Percentiles rank a stretch among this genome's conserved stretches.
Evolutionary conservation across 1,284 basidiomycete species (phyloP).

Genomic region (Ceratobasidium sp.): DNA sequence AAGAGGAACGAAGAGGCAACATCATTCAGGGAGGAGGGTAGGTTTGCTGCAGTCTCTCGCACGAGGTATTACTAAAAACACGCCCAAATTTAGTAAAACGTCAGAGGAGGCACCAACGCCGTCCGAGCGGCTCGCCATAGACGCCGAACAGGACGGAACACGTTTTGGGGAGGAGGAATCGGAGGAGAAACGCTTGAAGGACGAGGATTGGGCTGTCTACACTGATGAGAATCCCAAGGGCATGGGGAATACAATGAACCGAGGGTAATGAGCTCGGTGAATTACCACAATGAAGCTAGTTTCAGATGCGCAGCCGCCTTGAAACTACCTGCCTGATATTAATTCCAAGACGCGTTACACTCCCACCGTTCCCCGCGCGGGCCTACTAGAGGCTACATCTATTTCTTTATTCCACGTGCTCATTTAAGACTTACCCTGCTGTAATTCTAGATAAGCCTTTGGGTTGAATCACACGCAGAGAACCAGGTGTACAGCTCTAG

Average conservation of each 20-base stretch:
- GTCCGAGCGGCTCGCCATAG: conserved; percentile 78
- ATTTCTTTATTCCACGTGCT: too few species aligned
- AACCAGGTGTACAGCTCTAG: too few species aligned
- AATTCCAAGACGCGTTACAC: too few species aligned
- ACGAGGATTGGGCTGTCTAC: conserved; percentile 87
- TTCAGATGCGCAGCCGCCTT: too few species aligned
- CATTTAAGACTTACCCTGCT: too few species aligned
- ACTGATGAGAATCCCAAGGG: conserved; percentile 85
- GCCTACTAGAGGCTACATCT: too few species aligned
- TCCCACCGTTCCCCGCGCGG: too few species aligned
- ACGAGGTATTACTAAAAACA: neutral
- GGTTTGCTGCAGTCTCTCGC: conserved; percentile 51
- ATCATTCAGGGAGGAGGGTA: conserved; percentile 89
- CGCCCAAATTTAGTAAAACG: conserved; percentile 63
- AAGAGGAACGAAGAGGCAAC: conserved; percentile 85
- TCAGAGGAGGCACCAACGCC: conserved; percentile 74
- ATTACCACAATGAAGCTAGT: too few species aligned
- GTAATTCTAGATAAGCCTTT: too few species aligned
- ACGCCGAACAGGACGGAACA: conserved; percentile 87
- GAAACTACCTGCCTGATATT: too few species aligned
- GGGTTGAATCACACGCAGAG: too few species aligned
- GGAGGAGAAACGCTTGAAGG: conserved; percentile 82
- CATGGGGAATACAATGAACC: conserved; percentile 96
- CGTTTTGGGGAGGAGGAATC: conserved; percentile 71
- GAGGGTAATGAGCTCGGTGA: too few species aligned